Conservation (phyloP, 2,329 filamentous ascomycete species). For the Exophiala dermatitidis region DNA sequence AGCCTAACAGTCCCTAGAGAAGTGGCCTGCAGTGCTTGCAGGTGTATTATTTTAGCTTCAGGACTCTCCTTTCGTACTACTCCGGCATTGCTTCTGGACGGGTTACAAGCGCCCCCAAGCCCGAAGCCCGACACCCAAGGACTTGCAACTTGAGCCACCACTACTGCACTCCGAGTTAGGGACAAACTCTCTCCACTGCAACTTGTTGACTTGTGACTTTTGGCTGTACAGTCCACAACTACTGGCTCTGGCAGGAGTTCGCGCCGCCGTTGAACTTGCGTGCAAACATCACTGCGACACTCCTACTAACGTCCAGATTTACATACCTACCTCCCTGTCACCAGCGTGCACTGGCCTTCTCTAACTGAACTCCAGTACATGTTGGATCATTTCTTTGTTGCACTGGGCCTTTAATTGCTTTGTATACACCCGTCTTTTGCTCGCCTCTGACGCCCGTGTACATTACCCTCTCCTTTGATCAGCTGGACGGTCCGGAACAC, state of each 20-base stretch:
- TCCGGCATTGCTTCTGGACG: no score
- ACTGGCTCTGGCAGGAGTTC: background rate
- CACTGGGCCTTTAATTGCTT: background rate
- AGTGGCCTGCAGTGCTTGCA: no score
- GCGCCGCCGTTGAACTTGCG: background rate
- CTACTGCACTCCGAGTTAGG: no score
- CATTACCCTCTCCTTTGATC: constrained; percentile 2
- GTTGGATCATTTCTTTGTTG: constrained; percentile 4
- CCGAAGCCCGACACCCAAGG: no score
- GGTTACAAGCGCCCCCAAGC: no score
- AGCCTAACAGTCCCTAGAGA: no score
- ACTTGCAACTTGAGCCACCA: no score
- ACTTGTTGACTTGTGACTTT: background rate
- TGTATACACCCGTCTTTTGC: background rate
- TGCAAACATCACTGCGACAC: background rate
- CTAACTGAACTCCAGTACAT: background rate
- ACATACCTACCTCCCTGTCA: background rate
- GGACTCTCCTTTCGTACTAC: no score
- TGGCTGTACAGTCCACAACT: background rate
- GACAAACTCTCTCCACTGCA: no score
- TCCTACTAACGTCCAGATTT: background rate
- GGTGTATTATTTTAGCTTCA: no score
- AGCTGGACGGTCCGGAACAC: background rate
- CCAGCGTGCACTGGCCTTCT: background rate
- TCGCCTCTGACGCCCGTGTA: constrained; percentile 4